Evolutionary conservation across 805 yeast genomes (phyloP), one percentile per base, ranked within the genome.

Genomic region (Spathaspora girioi): DNA sequence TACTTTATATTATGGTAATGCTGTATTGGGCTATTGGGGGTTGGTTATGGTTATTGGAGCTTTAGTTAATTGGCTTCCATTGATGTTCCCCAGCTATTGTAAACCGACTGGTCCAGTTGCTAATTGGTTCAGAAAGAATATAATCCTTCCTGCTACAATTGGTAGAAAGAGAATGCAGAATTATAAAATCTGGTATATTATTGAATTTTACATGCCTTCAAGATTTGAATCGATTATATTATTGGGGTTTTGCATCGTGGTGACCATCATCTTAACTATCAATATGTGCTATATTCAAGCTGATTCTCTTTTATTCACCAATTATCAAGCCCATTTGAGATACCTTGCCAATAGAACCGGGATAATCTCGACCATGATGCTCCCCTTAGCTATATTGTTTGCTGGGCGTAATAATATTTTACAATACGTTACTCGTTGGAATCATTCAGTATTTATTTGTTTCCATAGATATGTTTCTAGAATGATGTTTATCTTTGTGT

Each of bases 351-450:
- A 81, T 56, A 70, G 89, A 58, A 59, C 83, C 1, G 86, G 83
- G 2, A 73, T 83, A 26, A 60, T 81, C 45, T 64, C 60, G 4
- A 63, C 75, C 3, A 71, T 75, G 17, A 56, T 60, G 65, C 76
- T 67, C 65, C 89, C 89, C 2, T 63, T 82, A 46, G 56, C 82
- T 45, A 68, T 81, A 32, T 63, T 83, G 46, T 82, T 83, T 60
- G 83, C 87, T 2, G 81, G 86, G 41, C 68, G 88, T 57, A 84
- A 69, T 51, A 69, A 68, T 52, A 61, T 67, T 47, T 59, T 73
- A 18, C 76, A 70, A 56, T 64, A 68, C 67, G 40, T 70, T 19
- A 71, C 76, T 1, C 56, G 71, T 32, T 67, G 71, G 71, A 67
- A 69, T 46, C 69, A 59, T 54, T 55, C 66, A 5, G 60, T 66